A percentile compares a stretch with the other conserved stretches of the same genome.
Conservation (phyloP, 306 rosid genomes). For the Trichosanthes truncata region DNA sequence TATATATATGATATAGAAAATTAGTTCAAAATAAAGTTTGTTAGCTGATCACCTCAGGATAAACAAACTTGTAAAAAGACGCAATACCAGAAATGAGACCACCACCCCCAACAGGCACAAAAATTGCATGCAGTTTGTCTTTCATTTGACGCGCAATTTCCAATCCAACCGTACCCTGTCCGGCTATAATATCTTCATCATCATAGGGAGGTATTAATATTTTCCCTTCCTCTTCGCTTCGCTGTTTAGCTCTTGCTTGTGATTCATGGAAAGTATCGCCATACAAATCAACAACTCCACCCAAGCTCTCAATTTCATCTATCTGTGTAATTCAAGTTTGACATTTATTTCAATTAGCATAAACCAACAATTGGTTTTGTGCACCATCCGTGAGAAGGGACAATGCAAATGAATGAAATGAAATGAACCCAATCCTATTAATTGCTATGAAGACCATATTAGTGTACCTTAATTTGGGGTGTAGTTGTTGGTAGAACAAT, state of each 20-base stretch:
- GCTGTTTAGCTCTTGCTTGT: constrained; percentile 63
- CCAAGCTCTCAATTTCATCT: constrained; percentile 66
- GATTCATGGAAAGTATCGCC: constrained; percentile 91
- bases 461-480: no score
- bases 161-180: constrained; percentile 91
- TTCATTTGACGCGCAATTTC: constrained; percentile 62
- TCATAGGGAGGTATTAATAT: constrained; percentile 79
- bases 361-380: no score
- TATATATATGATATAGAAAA: no score
- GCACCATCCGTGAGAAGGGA: no score
- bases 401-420: no score
- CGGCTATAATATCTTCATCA: constrained; percentile 75
- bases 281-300: constrained; percentile 59
- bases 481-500: no score
- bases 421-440: no score
- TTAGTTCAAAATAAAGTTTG: no score
- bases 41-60: no score
- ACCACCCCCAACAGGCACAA: constrained; percentile 95
- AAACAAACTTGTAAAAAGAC: constrained; percentile 60
- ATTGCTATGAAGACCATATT: no score
- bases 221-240: constrained; percentile 46
- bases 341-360: no score
- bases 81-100: constrained; percentile 93
- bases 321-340: constrained; percentile 79
- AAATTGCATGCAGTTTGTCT: constrained; percentile 62